These are phyloP conservation scores for Penicillium sp. DNA, from an alignment of 2,329 filamentous ascomycete genomes.

Conservation along the genomic window DNA sequence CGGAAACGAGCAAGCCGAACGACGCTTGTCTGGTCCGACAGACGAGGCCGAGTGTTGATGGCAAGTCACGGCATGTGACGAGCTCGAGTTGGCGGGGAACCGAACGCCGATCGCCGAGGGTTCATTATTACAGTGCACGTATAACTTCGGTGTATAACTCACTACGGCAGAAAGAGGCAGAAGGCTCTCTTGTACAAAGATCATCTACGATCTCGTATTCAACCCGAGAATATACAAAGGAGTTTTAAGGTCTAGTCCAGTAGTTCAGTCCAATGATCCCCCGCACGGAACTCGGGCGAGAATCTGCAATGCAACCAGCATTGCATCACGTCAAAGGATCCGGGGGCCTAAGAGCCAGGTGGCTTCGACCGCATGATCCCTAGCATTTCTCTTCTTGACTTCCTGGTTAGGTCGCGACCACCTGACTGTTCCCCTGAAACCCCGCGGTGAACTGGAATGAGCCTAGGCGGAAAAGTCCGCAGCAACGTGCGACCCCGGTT, in stretches of 20 bases:
- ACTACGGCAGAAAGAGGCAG: not conserved
- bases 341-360: not conserved
- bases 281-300: not conserved
- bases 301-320: conserved; percentile 1
- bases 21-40: not conserved
- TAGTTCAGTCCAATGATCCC: not conserved
- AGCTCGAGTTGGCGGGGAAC: conserved; percentile 25
- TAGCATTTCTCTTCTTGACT: not conserved
- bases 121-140: not conserved
- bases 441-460: conserved; percentile 18
- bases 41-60: not conserved
- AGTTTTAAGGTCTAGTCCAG: not conserved
- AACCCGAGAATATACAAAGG: not conserved
- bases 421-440: conserved; percentile 10
- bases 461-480: conserved; percentile 12
- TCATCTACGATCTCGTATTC: not conserved
- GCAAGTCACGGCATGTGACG: conserved; percentile 24
- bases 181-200: not conserved
- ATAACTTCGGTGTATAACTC: not conserved
- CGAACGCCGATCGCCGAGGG: conserved; percentile 29
- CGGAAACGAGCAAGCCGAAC: not conserved
- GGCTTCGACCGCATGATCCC: not conserved
- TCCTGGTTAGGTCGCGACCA: not conserved
- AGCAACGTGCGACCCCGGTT: not conserved
- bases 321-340: conserved; percentile 4